Percentiles rank a stretch among this genome's conserved stretches.
These are phyloP conservation scores for Trichomonas tenax DNA, from an alignment of 208 protist genomes.

Conservation along the genomic window DNA sequence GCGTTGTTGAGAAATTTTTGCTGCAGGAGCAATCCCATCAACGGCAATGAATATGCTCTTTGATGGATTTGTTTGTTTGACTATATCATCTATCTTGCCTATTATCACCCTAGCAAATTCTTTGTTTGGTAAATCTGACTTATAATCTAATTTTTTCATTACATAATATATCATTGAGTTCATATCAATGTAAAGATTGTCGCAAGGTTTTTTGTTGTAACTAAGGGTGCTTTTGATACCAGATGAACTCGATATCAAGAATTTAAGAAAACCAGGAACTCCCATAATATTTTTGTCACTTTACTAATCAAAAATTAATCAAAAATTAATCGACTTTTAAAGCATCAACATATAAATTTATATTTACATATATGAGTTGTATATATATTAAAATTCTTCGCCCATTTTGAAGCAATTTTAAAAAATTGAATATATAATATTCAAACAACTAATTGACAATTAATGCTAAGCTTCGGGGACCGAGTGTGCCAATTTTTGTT, in stretches of 20 bases:
- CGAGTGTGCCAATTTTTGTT: too few species aligned
- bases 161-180: neutral
- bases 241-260: neutral
- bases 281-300: neutral
- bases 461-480: too few species aligned
- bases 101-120: neutral
- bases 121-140: neutral
- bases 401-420: too few species aligned
- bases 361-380: too few species aligned
- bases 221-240: neutral
- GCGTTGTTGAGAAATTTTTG: neutral
- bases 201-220: neutral
- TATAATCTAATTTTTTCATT: neutral
- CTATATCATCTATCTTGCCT: neutral
- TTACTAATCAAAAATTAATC: neutral
- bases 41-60: neutral
- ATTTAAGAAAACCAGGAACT: neutral
- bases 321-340: neutral
- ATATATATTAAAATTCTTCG: too few species aligned
- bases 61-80: neutral
- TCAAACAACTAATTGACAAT: too few species aligned
- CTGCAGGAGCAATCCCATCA: neutral
- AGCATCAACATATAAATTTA: neutral
- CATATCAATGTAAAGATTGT: slow-evolving; percentile 1
- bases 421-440: too few species aligned